These are phyloP conservation scores for Magnaporthiopsis incrustans DNA, from an alignment of 2,329 filamentous ascomycete genomes.

Conservation along the genomic window DNA sequence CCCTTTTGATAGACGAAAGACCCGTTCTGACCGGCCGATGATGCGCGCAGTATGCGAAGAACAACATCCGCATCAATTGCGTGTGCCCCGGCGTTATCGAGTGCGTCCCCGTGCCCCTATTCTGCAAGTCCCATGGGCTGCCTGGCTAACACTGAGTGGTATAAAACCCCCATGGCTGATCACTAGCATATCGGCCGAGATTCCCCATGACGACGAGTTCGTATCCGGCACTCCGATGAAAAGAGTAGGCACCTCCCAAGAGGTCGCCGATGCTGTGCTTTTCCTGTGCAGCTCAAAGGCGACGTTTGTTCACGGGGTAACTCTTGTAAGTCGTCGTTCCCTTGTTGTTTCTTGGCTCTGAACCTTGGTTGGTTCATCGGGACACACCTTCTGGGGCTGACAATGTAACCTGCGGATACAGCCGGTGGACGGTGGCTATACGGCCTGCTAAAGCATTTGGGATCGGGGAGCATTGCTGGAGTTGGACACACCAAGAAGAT, in stretches of 20 bases:
- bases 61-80: constrained; percentile 36
- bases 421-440: constrained; percentile 8
- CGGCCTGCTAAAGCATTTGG: constrained; percentile 1
- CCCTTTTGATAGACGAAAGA: background rate
- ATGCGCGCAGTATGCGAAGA: constrained; percentile 29
- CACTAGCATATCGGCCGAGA: constrained; percentile 32
- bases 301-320: constrained; percentile 35
- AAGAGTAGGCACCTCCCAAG: constrained; percentile 33
- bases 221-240: constrained; percentile 28
- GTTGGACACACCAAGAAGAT: background rate
- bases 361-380: background rate
- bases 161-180: too few relatives aligned
- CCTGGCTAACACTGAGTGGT: constrained; percentile 11
- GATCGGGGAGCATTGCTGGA: background rate
- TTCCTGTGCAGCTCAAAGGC: constrained; percentile 37
- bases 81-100: constrained; percentile 38
- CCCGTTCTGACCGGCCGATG: background rate
- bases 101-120: constrained; percentile 11
- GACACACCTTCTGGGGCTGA: background rate
- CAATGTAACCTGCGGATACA: background rate
- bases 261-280: constrained; percentile 36
- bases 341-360: background rate
- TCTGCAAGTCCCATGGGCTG: background rate
- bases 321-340: constrained; percentile 17
- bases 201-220: constrained; percentile 24